Base-by-base conservation (phyloP, 345 rosid genomes). In the Crucihimalaya himalaica region DNA sequence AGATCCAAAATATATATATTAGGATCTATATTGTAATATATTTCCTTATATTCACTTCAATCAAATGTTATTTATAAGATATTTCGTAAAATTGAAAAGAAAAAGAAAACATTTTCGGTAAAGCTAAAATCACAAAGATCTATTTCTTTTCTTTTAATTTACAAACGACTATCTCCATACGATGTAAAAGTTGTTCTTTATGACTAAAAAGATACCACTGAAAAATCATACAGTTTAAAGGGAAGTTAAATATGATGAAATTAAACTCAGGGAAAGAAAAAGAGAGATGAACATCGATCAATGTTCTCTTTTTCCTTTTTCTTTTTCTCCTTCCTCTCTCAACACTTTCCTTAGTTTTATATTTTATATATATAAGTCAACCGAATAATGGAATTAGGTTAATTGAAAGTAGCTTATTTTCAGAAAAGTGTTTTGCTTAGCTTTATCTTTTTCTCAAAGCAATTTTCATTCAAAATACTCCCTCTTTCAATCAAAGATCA, bases 161-260 rank as follows among this genome's bases (percentile, higher is more conserved):
- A 13, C 3, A 34, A 34, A 18, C 5, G 45, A 11, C 29, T 19
- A 45, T 45, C 48, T 59, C 16, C 13, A 37, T 37, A 21, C 45
- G 6, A 37, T 16, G 13, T 19, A 35, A 59, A 67, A 35, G 61
- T 52, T 14, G 10, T 21, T 20, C 48, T 23, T 67, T 37, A 18
- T 52, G 60, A 39, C 62, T 11, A 68, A 12, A 65, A 27, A 35
- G 39, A 39, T 37, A 14, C 60, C 50, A 52, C 52, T 23, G 48
- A 52, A 35, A 52, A 51, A 21, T 37, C 59, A 32, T n/a, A 37
- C 31, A 27, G 20, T 35, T 52, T 65, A 68, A 37, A 68, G 72
- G 45, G 71, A 62, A 59, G 54, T 29, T 23, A 64, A 60, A 55
- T 45, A 62, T 64, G 13, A 62, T 64, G 13, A 68, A 52, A 53